Evolutionary conservation across 768 basidiomycete species (phyloP).

Genomic region (Lactifluus volemus): DNA sequence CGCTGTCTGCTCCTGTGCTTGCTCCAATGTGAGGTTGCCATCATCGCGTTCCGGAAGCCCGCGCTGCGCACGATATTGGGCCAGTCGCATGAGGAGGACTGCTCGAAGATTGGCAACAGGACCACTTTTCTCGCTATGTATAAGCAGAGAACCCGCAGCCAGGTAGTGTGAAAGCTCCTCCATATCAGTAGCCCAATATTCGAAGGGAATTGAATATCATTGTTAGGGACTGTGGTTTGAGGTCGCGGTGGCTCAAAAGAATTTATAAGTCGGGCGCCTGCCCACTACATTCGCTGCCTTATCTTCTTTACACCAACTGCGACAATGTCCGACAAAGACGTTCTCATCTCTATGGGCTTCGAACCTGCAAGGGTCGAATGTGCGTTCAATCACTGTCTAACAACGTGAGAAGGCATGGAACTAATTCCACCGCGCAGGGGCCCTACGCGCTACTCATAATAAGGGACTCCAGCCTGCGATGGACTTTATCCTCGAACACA

Average conservation of each 20-base stretch:
- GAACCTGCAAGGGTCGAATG: constrained; percentile 78
- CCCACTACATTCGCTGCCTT: too few relatives aligned
- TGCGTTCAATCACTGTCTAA: constrained; percentile 31
- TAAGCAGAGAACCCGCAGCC: constrained; percentile 10
- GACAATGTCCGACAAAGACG: constrained; percentile 55
- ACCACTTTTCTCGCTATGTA: constrained; percentile 10
- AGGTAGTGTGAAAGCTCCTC: constrained; percentile 14
- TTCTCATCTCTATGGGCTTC: constrained; percentile 81
- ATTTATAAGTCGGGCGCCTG: too few relatives aligned
- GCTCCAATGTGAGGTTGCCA: constrained; percentile 1
- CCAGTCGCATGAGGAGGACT: constrained; percentile 13
- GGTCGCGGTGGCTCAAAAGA: too few relatives aligned
- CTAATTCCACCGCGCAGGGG: constrained; percentile 47
- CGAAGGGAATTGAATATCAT: background rate
- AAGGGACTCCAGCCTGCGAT: constrained; percentile 85
- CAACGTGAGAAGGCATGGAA: background rate
- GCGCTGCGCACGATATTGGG: constrained; percentile 9
- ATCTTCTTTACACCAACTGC: background rate
- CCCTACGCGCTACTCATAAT: constrained; percentile 72
- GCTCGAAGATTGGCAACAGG: constrained; percentile 5
- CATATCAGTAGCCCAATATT: background rate
- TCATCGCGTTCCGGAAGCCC: constrained; percentile 8
- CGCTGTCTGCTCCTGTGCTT: constrained; percentile 15
- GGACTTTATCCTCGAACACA: constrained; percentile 82
- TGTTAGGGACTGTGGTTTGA: too few relatives aligned